Evolutionary conservation across 2,329 filamentous ascomycete genomes (phyloP), one percentile per base, ranked within the genome.

Genomic region (Teratosphaeria destructans): DNA sequence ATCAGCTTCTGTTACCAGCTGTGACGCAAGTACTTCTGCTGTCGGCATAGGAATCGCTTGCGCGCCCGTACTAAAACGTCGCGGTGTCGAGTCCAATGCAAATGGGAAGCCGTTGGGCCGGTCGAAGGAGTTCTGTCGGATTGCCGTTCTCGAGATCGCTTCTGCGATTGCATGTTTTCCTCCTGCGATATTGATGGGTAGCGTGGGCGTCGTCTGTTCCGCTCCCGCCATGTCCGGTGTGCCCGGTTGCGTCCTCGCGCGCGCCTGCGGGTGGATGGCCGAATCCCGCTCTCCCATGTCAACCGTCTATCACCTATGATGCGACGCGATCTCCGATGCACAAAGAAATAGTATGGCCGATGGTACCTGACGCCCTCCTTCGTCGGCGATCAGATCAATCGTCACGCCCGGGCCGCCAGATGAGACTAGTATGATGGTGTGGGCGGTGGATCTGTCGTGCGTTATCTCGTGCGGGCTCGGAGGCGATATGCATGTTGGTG

Each of bases 51-150:
- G 70, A 14, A 72, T 63, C 47, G 64, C 62, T 23, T 67, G 59
- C 14, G 70, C 69, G 60, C 70, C 70, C 12, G 70, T 72, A 23
- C 64, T 67, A 62, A 72, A 72, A 47, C 70, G 68, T 12, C 70
- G 63, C 14, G 70, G 69, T 14, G 69, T 69, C 54, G 63, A 57
- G 56, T 72, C 68, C 59, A 71, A 62, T 12, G 54, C 35, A 1
- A 49, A 23, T 14, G 65, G 64, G 57, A 70, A 64, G 54, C 68
- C 65, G 47, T 66, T 63, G 2, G 63, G 62, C 26, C 70, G 62
- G 60, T 72, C 70, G 56, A 71, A 70, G 29, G 68, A 71, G 61
- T 70, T 68, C 54, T 67, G 64, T 39, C 69, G 66, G 54, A 71
- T 64, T 19, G 67, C 67, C 23, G 66, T 64, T 35, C 64, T 62